phyloP scores from a whole-genome alignment of 179 eudicot species.

The Camellia oleifera region DNA sequence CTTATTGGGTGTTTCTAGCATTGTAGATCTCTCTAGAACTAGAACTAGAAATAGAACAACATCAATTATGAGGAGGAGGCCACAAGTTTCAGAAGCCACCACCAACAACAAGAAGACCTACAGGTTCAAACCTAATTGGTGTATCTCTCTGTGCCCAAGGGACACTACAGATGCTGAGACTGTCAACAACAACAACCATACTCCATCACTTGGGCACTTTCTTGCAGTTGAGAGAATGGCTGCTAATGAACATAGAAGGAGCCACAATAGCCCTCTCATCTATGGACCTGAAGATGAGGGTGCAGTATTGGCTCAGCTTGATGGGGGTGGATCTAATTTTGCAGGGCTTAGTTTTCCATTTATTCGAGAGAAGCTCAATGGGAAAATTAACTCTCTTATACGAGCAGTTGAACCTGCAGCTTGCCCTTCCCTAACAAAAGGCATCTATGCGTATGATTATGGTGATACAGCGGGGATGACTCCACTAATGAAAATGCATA shows the following conservation, averaged over 20 bases:
- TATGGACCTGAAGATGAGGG: conserved; percentile 45
- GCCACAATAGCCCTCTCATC: conserved; percentile 23
- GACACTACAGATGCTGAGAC: conserved; percentile 47
- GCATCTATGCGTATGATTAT: conserved; percentile 84
- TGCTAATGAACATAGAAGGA: conserved; percentile 24
- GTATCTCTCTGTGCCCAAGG: conserved; percentile 65
- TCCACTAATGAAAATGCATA: conserved; percentile 97
- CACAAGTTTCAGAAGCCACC: conserved; percentile 19
- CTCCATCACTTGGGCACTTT: conserved; percentile 72
- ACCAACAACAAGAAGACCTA: conserved; percentile 8
- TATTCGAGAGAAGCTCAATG: conserved; percentile 76
- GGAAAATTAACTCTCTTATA: conserved; percentile 82
- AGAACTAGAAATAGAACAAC: conserved; percentile 11
- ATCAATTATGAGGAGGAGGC: conserved; percentile 29
- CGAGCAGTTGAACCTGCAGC: conserved; percentile 95
- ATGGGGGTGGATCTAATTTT: conserved; percentile 80
- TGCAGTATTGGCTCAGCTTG: conserved; percentile 32
- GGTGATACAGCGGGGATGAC: conserved; percentile 98
- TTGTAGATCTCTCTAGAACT: conserved; percentile 46
- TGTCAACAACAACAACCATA: conserved; percentile 13
- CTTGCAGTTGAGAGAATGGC: conserved; percentile 76
- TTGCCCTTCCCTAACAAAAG: conserved; percentile 91
- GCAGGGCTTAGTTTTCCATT: conserved; percentile 92
- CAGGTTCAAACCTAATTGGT: conserved; percentile 51
- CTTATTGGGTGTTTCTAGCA: conserved; percentile 67